Conservation (phyloP, 2,329 filamentous ascomycete genomes). For the Thielaviopsis populi region DNA sequence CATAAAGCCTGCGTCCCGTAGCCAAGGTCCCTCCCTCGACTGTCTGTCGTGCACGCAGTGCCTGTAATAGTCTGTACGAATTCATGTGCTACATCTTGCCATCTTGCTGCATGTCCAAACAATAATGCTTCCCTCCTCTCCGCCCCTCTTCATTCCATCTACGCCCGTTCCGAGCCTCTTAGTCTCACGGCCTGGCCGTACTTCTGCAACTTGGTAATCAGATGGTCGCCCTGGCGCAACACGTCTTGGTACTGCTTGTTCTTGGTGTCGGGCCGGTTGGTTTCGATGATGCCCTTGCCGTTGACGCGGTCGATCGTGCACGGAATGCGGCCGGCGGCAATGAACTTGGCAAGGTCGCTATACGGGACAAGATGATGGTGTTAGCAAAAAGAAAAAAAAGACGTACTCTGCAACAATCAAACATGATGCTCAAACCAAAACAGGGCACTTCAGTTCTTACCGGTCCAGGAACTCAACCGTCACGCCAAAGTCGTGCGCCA, state of each 20-base stretch:
- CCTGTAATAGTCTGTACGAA: background rate
- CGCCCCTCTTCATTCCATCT: conserved; percentile 19
- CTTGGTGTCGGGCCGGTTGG: conserved; percentile 94
- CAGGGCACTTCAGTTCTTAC: conserved; percentile 34
- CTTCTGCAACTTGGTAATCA: conserved; percentile 98
- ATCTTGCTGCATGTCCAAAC: background rate
- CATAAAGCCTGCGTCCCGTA: too few relatives aligned
- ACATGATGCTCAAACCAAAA: too few relatives aligned
- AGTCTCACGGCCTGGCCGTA: conserved; percentile 93
- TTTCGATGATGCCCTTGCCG: conserved; percentile 94
- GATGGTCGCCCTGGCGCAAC: conserved; percentile 89
- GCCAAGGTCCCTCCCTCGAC: too few relatives aligned
- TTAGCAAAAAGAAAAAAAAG: conserved; percentile 2
- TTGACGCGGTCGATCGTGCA: conserved; percentile 97
- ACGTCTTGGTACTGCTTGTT: conserved; percentile 99
- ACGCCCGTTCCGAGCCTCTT: conserved; percentile 86
- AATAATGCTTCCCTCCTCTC: background rate
- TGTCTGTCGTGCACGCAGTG: too few relatives aligned
- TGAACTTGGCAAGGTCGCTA: conserved; percentile 92
- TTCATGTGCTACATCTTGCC: conserved; percentile 10
- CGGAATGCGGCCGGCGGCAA: conserved; percentile 81
- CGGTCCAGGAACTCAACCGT: conserved; percentile 91
- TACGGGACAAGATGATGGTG: background rate
- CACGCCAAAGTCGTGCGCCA: conserved; percentile 94
- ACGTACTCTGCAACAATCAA: too few relatives aligned